Evolutionary conservation across 345 rosid genomes (phyloP), one percentile per base, ranked within the genome.

Genomic region (Mangifera indica): DNA sequence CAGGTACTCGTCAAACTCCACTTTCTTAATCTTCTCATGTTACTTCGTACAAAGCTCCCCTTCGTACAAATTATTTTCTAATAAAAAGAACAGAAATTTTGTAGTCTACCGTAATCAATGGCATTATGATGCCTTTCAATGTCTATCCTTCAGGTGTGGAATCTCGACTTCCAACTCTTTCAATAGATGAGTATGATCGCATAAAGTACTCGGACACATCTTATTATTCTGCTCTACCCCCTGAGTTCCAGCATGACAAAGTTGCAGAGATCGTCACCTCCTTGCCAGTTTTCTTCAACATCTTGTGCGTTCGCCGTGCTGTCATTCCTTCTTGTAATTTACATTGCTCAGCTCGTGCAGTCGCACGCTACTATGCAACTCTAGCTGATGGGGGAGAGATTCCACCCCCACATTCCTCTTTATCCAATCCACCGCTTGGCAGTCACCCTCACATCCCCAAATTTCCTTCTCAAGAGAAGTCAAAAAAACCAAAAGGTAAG

Each of bases 301-400:
- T 82, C 87, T 81, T 94, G 71, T 83, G 83, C 60, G 74, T 81
- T 57, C 97, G 98, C 2, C 95, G 98, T 62, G 90, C 98, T 34
- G 89, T 89, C 75, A 84, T 94, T 70, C 98, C 98, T 66, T 87
- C 95, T 7, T 97, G 93, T 17, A 92, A 94, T 51, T 91, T 89
- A 65, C 98, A 94, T 82, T 87, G 88, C 84, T 94, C 97, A 40
- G 97, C 97, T 56, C 93, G 97, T 78, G 98, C 98, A 40, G 92
- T 94, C 81, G 97, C 98, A 20, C 92, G 98, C 32, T 94, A 92
- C 82, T 94, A 94, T 84, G 98, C 98, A 70, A 76, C 97, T 59
- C 82, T 92, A 40, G 98, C 73, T 56, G 89, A 90, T 72, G 86
- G 89, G 22, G 98, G 98, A 61, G 57, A 77, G 56, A 82, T 88